Conservation (phyloP, 192 early-diverging fungal species). For the Entomortierella beljakovae region DNA sequence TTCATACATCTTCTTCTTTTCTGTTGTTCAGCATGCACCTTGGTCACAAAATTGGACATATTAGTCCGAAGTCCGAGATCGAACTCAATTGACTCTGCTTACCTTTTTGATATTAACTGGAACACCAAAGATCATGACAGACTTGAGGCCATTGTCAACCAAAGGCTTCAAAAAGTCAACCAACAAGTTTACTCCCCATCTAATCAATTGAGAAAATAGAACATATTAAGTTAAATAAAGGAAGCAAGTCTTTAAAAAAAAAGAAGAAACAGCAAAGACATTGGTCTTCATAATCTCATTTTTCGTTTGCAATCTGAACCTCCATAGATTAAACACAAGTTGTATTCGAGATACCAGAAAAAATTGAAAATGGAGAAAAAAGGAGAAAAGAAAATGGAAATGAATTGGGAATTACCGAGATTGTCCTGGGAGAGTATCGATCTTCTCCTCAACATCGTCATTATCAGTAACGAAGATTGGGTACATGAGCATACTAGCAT, state of each 20-base stretch:
- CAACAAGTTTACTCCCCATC: constrained; percentile 83
- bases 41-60: too few species aligned
- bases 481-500: constrained; percentile 86
- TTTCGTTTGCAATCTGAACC: too few species aligned
- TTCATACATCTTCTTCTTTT: too few species aligned
- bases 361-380: too few species aligned
- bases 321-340: too few species aligned
- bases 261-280: not conserved
- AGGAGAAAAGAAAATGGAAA: not conserved
- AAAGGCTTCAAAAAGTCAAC: constrained; percentile 82
- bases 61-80: too few species aligned
- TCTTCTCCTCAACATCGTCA: constrained; percentile 77
- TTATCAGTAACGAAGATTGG: constrained; percentile 95
- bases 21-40: too few species aligned
- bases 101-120: constrained; percentile 75
- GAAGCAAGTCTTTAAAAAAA: too few species aligned
- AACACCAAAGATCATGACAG: constrained; percentile 95
- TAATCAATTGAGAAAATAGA: constrained; percentile 5
- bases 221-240: not conserved
- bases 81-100: not conserved
- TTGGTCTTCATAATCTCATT: too few species aligned
- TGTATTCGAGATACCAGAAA: too few species aligned
- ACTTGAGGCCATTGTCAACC: constrained; percentile 86
- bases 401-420: constrained; percentile 65
- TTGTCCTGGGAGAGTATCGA: constrained; percentile 88